Evolutionary conservation across 2,329 filamentous ascomycete species (phyloP).

Genomic region (Arthroderma sp.): DNA sequence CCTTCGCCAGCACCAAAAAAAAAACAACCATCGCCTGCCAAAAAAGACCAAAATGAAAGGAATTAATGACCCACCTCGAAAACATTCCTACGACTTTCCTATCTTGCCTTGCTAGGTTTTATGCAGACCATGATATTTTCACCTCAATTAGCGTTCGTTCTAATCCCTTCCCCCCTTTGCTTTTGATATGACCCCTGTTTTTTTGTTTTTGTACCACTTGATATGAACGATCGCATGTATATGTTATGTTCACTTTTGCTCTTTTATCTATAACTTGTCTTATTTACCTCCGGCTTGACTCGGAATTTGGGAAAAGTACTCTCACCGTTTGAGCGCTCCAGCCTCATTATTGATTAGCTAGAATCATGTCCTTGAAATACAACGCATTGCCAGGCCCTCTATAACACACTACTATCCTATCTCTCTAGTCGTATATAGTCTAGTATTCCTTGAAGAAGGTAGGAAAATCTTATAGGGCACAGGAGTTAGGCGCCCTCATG

Average conservation of each 20-base stretch:
- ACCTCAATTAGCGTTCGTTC: neutral
- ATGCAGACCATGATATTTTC: neutral
- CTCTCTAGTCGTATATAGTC: no score
- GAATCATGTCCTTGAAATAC: neutral
- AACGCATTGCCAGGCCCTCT: neutral
- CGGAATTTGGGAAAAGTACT: neutral
- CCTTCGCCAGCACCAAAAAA: neutral
- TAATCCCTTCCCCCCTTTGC: neutral
- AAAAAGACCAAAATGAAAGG: neutral
- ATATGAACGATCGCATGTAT: neutral
- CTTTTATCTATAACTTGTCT: neutral
- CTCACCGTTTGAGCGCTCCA: neutral
- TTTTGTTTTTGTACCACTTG: slow-evolving; percentile 4
- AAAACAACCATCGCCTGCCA: neutral
- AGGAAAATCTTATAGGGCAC: no score
- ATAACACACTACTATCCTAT: neutral
- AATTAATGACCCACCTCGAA: neutral
- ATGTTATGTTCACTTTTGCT: neutral
- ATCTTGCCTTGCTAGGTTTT: neutral
- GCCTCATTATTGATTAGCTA: neutral
- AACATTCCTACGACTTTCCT: neutral
- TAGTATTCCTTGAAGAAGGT: no score
- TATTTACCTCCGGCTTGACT: neutral
- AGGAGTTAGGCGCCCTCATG: no score
- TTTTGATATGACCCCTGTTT: slow-evolving; percentile 6